These are phyloP conservation scores for Yamadazyma buinensis DNA, from an alignment of 1,139 yeast genomes.

Conservation along the genomic window DNA sequence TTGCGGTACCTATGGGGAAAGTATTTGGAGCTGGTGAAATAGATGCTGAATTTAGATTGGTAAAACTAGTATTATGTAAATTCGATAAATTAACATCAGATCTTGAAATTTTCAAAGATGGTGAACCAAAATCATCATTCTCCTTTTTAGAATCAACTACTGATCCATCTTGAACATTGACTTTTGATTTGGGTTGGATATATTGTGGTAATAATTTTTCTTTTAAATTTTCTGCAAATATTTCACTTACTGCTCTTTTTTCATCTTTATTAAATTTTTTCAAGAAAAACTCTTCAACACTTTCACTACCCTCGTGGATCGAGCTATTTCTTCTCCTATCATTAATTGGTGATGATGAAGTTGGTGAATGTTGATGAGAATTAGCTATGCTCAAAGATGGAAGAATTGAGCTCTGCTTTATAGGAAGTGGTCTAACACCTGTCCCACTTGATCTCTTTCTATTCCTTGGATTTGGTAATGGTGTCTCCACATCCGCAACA, in stretches of 20 bases:
- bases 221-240: conserved; percentile 14
- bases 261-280: conserved; percentile 12
- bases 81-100: conserved; percentile 26
- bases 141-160: conserved; percentile 37
- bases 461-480: not conserved
- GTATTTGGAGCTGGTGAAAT: not conserved
- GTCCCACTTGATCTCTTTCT: conserved; percentile 8
- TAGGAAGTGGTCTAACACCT: conserved; percentile 10
- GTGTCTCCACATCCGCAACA: no score
- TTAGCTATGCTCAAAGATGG: conserved; percentile 19
- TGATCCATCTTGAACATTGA: conserved; percentile 25
- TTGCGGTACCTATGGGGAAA: conserved; percentile 2
- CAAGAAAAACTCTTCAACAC: conserved; percentile 29
- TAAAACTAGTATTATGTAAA: conserved; percentile 6
- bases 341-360: conserved; percentile 13
- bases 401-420: conserved; percentile 16
- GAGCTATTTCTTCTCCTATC: conserved; percentile 5
- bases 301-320: conserved; percentile 6
- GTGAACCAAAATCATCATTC: conserved; percentile 31
- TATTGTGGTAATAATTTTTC: conserved; percentile 27
- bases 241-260: conserved; percentile 6
- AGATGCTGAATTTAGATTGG: not conserved
- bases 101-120: conserved; percentile 41
- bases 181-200: conserved; percentile 46
- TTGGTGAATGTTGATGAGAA: conserved; percentile 18